Percentiles rank a stretch among this genome's conserved stretches.
Conservation (phyloP, 345 rosid species). For the Mercurialis annua region DNA sequence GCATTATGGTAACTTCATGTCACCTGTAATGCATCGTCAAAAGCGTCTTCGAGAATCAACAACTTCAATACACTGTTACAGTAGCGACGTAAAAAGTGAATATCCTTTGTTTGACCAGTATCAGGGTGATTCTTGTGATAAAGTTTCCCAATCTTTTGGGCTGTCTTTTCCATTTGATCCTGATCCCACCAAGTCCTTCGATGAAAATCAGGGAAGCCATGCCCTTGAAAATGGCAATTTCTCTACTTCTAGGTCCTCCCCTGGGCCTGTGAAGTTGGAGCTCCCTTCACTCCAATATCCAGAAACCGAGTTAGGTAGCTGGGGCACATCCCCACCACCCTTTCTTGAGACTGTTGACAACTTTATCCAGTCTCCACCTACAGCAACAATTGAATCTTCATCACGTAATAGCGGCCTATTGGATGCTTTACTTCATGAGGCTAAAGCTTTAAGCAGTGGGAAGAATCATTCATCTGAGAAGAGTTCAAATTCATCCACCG, state of each 20-base stretch:
- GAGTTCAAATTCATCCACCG: conserved; percentile 56
- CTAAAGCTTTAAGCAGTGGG: conserved; percentile 59
- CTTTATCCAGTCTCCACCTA: conserved; percentile 78
- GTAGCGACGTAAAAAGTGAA: conserved; percentile 44
- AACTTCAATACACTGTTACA: conserved; percentile 39
- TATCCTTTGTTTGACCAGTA: conserved; percentile 47
- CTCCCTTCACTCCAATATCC: conserved; percentile 99
- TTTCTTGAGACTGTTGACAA: conserved; percentile 68
- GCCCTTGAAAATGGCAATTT: conserved; percentile 76
- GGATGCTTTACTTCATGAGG: conserved; percentile 83
- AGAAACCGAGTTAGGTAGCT: conserved; percentile 70
- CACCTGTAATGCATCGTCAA: conserved; percentile 45
- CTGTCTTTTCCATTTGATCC: conserved; percentile 48
- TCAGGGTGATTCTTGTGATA: conserved; percentile 40
- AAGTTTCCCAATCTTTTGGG: conserved; percentile 44
- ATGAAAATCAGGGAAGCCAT: conserved; percentile 66
- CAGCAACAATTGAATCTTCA: conserved; percentile 52
- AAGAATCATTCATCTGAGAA: conserved; percentile 68
- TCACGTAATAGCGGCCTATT: conserved; percentile 81
- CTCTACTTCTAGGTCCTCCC: conserved; percentile 77
- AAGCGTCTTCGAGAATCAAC: conserved; percentile 64
- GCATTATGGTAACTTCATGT: conserved; percentile 50
- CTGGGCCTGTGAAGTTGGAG: conserved; percentile 96
- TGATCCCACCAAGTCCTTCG: conserved; percentile 49
- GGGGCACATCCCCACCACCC: conserved; percentile 65